Conservation (phyloP, 345 rosid species). For the Psidium friedrichsthalianum region DNA sequence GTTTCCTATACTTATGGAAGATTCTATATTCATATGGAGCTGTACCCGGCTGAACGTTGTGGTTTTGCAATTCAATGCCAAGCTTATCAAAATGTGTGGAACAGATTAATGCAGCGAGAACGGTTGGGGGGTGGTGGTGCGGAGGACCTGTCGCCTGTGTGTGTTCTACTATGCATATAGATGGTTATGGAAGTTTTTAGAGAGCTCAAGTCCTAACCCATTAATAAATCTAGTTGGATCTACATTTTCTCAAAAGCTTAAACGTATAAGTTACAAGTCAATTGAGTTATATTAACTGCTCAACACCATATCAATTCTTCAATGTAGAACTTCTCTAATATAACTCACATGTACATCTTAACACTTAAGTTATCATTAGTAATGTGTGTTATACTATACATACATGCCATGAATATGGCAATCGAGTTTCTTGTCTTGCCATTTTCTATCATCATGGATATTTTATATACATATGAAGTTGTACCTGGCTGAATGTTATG, state of each 20-base stretch:
- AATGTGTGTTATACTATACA: neutral
- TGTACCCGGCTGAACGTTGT: neutral
- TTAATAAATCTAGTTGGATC: no score
- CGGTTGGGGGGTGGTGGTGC: neutral
- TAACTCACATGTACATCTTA: no score
- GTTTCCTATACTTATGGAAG: neutral
- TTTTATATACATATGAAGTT: no score
- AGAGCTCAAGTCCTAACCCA: no score
- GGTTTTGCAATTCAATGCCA: neutral
- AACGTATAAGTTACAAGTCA: no score
- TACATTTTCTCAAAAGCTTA: no score
- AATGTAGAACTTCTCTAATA: no score
- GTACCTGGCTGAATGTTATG: no score
- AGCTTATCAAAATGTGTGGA: neutral
- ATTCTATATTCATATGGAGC: neutral
- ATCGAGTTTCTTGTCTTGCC: neutral
- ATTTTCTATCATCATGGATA: no score
- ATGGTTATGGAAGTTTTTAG: no score
- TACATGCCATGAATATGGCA: neutral
- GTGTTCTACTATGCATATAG: neutral
- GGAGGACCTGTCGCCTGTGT: neutral
- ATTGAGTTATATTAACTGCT: no score
- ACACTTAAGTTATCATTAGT: neutral
- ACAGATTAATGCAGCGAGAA: neutral
- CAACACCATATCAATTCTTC: no score